A percentile compares a stretch with the other conserved stretches of the same genome.
phyloP scores from a whole-genome alignment of 176 grass and related monocot species.

The Hsuehochloa calcarea region DNA sequence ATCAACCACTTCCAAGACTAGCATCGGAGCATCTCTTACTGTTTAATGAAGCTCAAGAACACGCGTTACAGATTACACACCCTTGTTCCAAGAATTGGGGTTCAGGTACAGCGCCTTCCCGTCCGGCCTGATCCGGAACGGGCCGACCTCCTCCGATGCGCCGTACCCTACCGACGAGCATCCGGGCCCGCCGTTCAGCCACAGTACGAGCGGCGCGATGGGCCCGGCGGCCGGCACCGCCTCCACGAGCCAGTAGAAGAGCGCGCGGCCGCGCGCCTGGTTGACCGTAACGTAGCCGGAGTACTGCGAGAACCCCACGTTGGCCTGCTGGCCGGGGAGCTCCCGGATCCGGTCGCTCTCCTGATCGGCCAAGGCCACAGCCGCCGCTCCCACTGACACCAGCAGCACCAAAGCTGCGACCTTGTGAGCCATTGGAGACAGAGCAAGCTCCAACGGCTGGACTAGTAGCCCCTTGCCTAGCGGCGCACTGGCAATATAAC shows the following conservation, averaged over 20 bases:
- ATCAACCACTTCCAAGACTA: constrained; percentile 6
- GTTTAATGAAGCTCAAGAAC: neutral
- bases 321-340: constrained; percentile 68
- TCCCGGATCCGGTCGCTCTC: constrained; percentile 78
- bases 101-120: constrained; percentile 70
- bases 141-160: constrained; percentile 95
- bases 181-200: constrained; percentile 92
- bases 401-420: constrained; percentile 18
- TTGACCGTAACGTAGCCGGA: constrained; percentile 85
- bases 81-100: constrained; percentile 91
- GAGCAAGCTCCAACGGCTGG: constrained; percentile 30
- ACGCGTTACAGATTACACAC: constrained; percentile 25
- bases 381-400: neutral
- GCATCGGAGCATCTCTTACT: neutral
- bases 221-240: constrained; percentile 55
- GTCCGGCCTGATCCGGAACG: constrained; percentile 81
- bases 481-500: neutral
- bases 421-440: constrained; percentile 13
- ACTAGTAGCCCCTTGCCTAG: neutral
- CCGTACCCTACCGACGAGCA: constrained; percentile 92
- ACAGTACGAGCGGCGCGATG: constrained; percentile 76
- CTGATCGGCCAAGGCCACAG: constrained; percentile 31
- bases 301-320: constrained; percentile 75
- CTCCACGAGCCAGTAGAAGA: constrained; percentile 99
- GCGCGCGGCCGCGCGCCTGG: constrained; percentile 62